Evolutionary conservation across 139 green algal genomes (phyloP).

Genomic region (Chlamydomonas urium): DNA sequence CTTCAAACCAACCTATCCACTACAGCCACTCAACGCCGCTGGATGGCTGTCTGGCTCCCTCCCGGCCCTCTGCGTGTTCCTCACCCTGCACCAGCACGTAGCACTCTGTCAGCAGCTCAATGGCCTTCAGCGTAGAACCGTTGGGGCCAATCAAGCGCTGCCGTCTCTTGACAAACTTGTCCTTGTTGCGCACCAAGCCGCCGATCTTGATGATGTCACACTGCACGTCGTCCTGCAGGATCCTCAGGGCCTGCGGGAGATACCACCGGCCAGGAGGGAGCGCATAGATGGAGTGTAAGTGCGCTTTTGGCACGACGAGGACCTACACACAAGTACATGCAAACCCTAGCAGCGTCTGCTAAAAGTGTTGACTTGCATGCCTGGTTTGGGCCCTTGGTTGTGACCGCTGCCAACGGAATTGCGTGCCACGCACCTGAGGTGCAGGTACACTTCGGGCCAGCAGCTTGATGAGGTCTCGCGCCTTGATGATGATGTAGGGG

Average conservation of each 20-base stretch:
- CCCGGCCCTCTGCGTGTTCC: background rate
- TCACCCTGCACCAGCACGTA: slow-evolving; percentile 91
- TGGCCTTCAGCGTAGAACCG: slow-evolving; percentile 94
- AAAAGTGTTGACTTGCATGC: too few relatives aligned
- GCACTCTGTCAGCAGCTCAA: slow-evolving; percentile 96
- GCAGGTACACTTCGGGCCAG: slow-evolving; percentile 89
- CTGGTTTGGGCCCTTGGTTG: too few relatives aligned
- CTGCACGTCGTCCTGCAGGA: slow-evolving; percentile 82
- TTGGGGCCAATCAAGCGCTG: slow-evolving; percentile 94
- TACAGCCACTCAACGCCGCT: too few relatives aligned
- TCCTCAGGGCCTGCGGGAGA: slow-evolving; percentile 53
- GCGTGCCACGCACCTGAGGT: slow-evolving; percentile 26
- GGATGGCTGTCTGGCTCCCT: background rate
- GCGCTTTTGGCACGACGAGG: too few relatives aligned
- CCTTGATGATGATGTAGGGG: slow-evolving; percentile 98
- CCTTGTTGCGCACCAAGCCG: slow-evolving; percentile 90
- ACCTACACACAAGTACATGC: too few relatives aligned
- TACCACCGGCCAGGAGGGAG: too few relatives aligned
- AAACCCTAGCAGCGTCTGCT: too few relatives aligned
- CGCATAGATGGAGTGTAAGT: too few relatives aligned
- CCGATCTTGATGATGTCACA: slow-evolving; percentile 99
- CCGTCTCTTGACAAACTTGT: slow-evolving; percentile 38
- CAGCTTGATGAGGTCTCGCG: slow-evolving; percentile 97
- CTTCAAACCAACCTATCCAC: too few relatives aligned
- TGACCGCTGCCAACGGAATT: too few relatives aligned